Percentiles rank a stretch among this genome's conserved stretches.
Evolutionary conservation across 345 rosid species (phyloP).

Genomic region (Angophora floribunda): DNA sequence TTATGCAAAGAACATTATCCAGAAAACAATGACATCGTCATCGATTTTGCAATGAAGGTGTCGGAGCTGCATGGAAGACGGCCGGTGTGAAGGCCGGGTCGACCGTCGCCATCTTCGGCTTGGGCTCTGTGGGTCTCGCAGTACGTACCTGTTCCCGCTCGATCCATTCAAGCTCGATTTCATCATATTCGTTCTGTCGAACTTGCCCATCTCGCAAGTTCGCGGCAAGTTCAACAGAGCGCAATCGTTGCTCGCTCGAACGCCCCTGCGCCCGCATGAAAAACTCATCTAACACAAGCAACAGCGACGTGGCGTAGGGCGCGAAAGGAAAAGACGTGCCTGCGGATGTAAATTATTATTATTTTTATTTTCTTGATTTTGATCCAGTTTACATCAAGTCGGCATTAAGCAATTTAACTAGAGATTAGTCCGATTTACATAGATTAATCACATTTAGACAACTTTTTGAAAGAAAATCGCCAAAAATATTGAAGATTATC

Average conservation of each 20-base stretch:
- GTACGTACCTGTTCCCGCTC: conserved; percentile 15
- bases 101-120: conserved; percentile 51
- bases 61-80: conserved; percentile 63
- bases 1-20: not conserved
- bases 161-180: not conserved
- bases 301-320: not conserved
- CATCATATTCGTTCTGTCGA: not conserved
- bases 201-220: not conserved
- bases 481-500: too few relatives aligned
- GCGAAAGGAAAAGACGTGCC: not conserved
- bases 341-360: too few relatives aligned
- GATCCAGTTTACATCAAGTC: not conserved
- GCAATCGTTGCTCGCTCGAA: not conserved
- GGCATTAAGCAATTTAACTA: too few relatives aligned
- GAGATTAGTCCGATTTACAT: too few relatives aligned
- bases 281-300: not conserved
- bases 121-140: conserved; percentile 60
- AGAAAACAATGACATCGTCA: not conserved
- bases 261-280: not conserved
- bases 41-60: conserved; percentile 11
- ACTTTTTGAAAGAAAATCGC: too few relatives aligned
- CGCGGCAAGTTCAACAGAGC: not conserved
- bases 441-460: too few relatives aligned
- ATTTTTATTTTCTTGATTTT: not conserved
- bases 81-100: conserved; percentile 52